These are phyloP conservation scores for Hypomyces perniciosus DNA, from an alignment of 2,329 filamentous ascomycete genomes.

Conservation along the genomic window DNA sequence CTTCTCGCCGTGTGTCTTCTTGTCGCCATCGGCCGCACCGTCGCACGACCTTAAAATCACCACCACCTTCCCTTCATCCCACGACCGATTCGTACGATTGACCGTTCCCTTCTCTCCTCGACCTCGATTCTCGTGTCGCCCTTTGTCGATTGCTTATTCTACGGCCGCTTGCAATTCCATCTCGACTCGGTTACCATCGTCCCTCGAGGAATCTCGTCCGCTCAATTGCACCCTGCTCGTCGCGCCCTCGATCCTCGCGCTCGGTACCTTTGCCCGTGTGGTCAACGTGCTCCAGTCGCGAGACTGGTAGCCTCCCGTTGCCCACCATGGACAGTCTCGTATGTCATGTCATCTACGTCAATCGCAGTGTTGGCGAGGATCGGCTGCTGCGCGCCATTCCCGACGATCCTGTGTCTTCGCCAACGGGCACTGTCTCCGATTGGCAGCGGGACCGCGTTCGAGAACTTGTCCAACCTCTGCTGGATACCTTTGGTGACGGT, in stretches of 20 bases:
- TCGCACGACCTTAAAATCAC: conserved; percentile 6
- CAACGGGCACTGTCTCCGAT: conserved; percentile 20
- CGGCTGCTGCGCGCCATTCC: conserved; percentile 32
- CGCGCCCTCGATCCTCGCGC: conserved; percentile 9
- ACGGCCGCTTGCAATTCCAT: not conserved
- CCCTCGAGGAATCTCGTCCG: conserved; percentile 11
- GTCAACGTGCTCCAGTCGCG: conserved; percentile 53
- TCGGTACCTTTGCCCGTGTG: conserved; percentile 28
- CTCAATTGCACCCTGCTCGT: conserved; percentile 7
- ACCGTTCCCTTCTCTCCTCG: not conserved
- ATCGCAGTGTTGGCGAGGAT: conserved; percentile 46
- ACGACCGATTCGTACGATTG: not conserved
- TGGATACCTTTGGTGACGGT: conserved; percentile 53
- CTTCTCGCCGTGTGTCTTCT: not conserved
- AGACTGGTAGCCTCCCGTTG: conserved; percentile 53
- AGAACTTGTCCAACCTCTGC: conserved; percentile 42
- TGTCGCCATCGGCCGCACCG: conserved; percentile 10
- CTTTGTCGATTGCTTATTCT: not conserved
- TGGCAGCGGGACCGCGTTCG: conserved; percentile 36
- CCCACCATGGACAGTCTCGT: conserved; percentile 51
- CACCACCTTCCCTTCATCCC: not conserved
- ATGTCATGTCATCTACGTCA: conserved; percentile 56
- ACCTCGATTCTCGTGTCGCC: not conserved
- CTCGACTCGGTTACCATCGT: not conserved
- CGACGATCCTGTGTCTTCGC: conserved; percentile 12